Percentiles rank a stretch among this genome's conserved stretches.
These are phyloP conservation scores for Batrachochytrium dendrobatidis DNA, from an alignment of 371 early-diverging fungal genomes.

Conservation along the genomic window DNA sequence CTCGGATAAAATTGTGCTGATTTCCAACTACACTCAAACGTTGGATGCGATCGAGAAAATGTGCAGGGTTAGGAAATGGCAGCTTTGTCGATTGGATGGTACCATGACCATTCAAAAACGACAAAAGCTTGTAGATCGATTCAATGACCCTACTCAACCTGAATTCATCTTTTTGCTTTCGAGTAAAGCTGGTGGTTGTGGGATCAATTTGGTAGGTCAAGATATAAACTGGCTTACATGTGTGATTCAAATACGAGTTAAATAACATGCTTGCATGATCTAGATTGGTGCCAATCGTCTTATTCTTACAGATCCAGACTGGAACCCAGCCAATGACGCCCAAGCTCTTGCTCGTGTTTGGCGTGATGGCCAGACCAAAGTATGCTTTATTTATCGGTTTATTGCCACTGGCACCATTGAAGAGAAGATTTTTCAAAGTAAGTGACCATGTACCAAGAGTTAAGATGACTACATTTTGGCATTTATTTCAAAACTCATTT, in stretches of 20 bases:
- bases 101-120: conserved; percentile 83
- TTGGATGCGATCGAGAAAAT: conserved; percentile 87
- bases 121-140: conserved; percentile 85
- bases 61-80: conserved; percentile 70
- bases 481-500: background rate
- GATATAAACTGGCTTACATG: background rate
- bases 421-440: conserved; percentile 96
- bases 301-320: conserved; percentile 83
- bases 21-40: conserved; percentile 96
- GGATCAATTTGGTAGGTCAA: conserved; percentile 70
- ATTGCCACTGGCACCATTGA: conserved; percentile 94
- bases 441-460: conserved; percentile 30
- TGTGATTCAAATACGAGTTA: conserved; percentile 3
- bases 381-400: conserved; percentile 90
- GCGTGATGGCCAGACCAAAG: conserved; percentile 94
- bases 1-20: conserved; percentile 90
- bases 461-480: no score
- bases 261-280: background rate
- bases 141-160: conserved; percentile 73
- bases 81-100: conserved; percentile 85
- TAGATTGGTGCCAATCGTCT: conserved; percentile 91
- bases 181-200: conserved; percentile 98
- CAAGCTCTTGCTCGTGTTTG: conserved; percentile 88
- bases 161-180: conserved; percentile 92
- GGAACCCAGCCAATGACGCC: conserved; percentile 72